A percentile compares a stretch with the other conserved stretches of the same genome.
Conservation (phyloP, 148 eudicot species). For the Persicaria tinctoria region DNA sequence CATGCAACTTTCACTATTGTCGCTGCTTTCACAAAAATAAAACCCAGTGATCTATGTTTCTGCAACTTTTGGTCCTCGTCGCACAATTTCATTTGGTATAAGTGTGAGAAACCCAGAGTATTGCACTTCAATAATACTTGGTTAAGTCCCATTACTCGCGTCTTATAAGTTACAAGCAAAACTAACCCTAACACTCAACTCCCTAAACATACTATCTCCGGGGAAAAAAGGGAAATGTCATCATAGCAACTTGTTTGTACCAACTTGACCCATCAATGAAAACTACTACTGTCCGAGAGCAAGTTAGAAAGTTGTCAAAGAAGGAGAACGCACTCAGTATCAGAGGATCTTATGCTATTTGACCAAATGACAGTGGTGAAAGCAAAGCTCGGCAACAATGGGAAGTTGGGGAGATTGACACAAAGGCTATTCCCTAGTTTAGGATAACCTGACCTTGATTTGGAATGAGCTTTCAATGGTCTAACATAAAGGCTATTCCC, state of each 20-base stretch:
- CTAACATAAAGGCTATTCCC: too few species aligned
- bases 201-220: constrained; percentile 21
- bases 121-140: constrained; percentile 41
- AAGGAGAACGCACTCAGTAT: constrained; percentile 78
- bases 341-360: constrained; percentile 60
- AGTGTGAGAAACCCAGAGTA: constrained; percentile 55
- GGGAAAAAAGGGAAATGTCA: constrained; percentile 88
- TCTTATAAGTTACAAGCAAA: neutral
- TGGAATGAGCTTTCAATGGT: too few species aligned
- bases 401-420: constrained; percentile 68
- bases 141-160: constrained; percentile 25
- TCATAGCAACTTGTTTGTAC: constrained; percentile 75
- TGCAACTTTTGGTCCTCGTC: constrained; percentile 79
- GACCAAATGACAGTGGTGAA: constrained; percentile 53
- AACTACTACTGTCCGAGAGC: constrained; percentile 60
- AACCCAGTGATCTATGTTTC: constrained; percentile 62
- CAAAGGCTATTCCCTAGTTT: constrained; percentile 26
- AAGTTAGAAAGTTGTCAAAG: constrained; percentile 72
- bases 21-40: constrained; percentile 42
- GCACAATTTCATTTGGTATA: constrained; percentile 72
- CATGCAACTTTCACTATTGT: constrained; percentile 81
- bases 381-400: constrained; percentile 81
- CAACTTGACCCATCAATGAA: constrained; percentile 49
- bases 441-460: too few species aligned
- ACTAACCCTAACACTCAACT: too few species aligned